phyloP scores from a whole-genome alignment of 2,329 filamentous ascomycete genomes.

The Pestalotiopsis sp. region DNA sequence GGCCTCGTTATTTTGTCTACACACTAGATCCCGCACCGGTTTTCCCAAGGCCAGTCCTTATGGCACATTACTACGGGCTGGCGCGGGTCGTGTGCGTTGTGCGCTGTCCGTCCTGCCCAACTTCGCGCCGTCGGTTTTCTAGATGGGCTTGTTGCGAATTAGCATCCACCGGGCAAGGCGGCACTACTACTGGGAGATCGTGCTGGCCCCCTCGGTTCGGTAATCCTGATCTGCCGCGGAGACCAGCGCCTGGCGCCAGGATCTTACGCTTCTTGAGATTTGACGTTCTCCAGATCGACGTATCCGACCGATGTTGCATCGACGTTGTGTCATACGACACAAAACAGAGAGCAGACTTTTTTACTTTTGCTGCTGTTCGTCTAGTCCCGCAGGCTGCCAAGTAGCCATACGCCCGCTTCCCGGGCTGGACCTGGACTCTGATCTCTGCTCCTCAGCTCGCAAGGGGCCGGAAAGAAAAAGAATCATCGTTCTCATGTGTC shows the following conservation, averaged over 20 bases:
- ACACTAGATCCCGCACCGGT: not conserved
- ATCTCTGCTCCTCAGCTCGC: not conserved
- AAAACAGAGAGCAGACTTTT: not conserved
- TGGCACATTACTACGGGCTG: not conserved
- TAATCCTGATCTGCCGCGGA: conserved; percentile 17
- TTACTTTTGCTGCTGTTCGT: not conserved
- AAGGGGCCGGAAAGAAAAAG: not conserved
- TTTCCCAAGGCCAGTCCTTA: not conserved
- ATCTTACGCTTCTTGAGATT: conserved; percentile 26
- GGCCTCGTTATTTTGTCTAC: not conserved
- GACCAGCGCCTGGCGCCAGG: conserved; percentile 22
- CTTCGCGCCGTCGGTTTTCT: not conserved
- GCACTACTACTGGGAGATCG: not conserved
- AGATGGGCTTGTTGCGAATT: not conserved
- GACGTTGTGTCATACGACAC: conserved; percentile 31
- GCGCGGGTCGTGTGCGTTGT: not conserved
- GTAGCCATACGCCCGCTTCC: not conserved
- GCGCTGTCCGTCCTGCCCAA: not conserved
- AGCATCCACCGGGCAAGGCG: not conserved
- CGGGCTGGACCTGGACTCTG: not conserved
- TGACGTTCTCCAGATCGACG: conserved; percentile 35
- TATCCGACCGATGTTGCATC: conserved; percentile 31
- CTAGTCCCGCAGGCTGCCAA: not conserved
- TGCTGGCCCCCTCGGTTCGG: not conserved
- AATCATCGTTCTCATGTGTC: conserved; percentile 3